Base-by-base conservation (phyloP, 139 green algal species). In the Tetraselmis striata region DNA sequence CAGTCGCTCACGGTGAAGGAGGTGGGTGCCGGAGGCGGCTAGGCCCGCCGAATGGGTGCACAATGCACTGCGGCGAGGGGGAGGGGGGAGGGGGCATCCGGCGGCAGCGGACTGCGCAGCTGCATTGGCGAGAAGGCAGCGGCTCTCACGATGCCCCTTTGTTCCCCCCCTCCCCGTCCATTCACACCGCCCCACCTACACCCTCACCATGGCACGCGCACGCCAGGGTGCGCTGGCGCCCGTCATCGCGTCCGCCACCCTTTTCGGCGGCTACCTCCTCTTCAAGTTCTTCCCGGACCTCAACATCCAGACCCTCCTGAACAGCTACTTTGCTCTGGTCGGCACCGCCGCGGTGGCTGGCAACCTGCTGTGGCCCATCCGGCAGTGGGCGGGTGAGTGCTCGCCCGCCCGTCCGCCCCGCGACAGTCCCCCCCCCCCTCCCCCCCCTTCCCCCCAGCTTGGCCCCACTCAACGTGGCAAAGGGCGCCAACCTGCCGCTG, bases 251-350 rank as follows among this genome's bases (percentile, higher is more conserved):
- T 93, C 88, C 2, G 88, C 79, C 5, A 89, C 90, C 0, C 87
- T 97, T 27, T 95, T 96, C 79, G 87, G 86, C 25, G 79, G 87
- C 23, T 97, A 97, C 86, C 85, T 96, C 27, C 58, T 96, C 2
- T 79, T 96, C 45, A 95, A 96, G 84, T 93, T 85, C 85, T 83
- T 95, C 28, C 93, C 93, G 0, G 81, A 95, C 79, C 79, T 96
- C n/a, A 86, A 85, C 87, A 79, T 95, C 0, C 82, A 92, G 80
- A 85, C 84, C 1, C 83, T 96, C 59, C 76, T 96, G 25, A 89
- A 94, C 81, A 81, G 75, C 23, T 97, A 98, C 85, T 97, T 97
- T 79, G 95, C 90, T 89, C 30, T 97, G 29, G 85, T 98, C 29
- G 93, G 91, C n/a, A 84, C 81, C 29, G 79, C 94, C 28, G 90